These are phyloP conservation scores for Pseudozyma sp. DNA, from an alignment of 1,284 basidiomycete species.

Conservation along the genomic window DNA sequence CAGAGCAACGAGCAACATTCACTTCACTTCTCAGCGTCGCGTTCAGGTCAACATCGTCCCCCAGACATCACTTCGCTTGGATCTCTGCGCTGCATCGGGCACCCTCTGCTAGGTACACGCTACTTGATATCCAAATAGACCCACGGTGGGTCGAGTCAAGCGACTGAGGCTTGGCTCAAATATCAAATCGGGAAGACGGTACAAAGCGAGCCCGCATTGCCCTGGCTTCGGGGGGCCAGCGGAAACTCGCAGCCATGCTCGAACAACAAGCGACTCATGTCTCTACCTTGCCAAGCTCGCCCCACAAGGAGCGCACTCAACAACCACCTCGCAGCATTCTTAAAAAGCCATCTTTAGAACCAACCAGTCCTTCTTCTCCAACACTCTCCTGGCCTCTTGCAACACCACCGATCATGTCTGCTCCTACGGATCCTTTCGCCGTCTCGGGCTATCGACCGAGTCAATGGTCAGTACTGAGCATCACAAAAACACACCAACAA, in stretches of 20 bases:
- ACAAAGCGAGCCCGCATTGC: not conserved
- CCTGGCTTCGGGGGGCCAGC: too few relatives aligned
- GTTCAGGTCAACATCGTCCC: too few relatives aligned
- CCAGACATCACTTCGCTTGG: too few relatives aligned
- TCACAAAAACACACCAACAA: conserved; percentile 18
- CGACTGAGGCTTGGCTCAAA: too few relatives aligned
- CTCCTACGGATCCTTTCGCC: conserved; percentile 3
- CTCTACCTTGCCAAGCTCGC: conserved; percentile 16
- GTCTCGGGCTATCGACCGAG: conserved; percentile 7
- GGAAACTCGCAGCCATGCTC: conserved; percentile 15
- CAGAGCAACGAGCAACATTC: too few relatives aligned
- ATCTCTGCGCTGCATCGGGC: too few relatives aligned
- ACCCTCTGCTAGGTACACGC: too few relatives aligned
- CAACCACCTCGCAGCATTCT: conserved; percentile 30
- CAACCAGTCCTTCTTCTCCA: conserved; percentile 2
- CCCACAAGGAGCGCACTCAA: conserved; percentile 9
- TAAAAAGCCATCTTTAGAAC: conserved; percentile 20
- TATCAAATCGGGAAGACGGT: too few relatives aligned
- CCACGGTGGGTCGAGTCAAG: too few relatives aligned
- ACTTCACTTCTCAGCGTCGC: too few relatives aligned
- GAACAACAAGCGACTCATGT: conserved; percentile 17
- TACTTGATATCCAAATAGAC: too few relatives aligned
- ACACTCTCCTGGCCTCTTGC: conserved; percentile 6
- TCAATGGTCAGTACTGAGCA: conserved; percentile 29
- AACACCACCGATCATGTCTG: conserved; percentile 16